phyloP scores from a whole-genome alignment of 2,329 filamentous ascomycete genomes.

The Nigrograna mackinnonii region DNA sequence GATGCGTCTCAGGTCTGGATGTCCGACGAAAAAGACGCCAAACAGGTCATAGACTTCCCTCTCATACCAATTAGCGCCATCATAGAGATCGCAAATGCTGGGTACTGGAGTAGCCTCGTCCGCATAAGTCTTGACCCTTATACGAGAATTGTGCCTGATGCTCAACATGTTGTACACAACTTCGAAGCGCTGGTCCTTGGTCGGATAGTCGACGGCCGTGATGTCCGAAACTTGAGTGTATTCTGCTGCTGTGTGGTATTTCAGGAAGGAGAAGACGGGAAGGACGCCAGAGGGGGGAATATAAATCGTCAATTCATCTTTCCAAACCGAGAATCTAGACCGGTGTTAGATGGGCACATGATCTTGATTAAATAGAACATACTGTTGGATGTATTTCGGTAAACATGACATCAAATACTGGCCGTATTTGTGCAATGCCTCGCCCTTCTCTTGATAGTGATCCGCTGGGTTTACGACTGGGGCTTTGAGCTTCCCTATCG shows the following conservation, averaged over 20 bases:
- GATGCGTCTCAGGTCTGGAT: constrained; percentile 94
- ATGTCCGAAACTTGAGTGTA: constrained; percentile 93
- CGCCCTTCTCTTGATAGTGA: constrained; percentile 86
- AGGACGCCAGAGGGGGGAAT: constrained; percentile 86
- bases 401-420: constrained; percentile 95
- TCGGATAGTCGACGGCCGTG: constrained; percentile 94
- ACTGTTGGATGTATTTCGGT: constrained; percentile 96
- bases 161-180: constrained; percentile 97
- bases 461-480: constrained; percentile 90
- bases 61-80: constrained; percentile 99
- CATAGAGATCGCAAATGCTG: constrained; percentile 81
- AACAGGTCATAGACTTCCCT: constrained; percentile 97
- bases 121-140: constrained; percentile 98
- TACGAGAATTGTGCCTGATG: constrained; percentile 93
- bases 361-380: constrained; percentile 14
- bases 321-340: constrained; percentile 90
- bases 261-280: constrained; percentile 91
- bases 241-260: constrained; percentile 96
- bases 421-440: constrained; percentile 90
- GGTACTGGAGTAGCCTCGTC: constrained; percentile 95
- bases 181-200: constrained; percentile 93
- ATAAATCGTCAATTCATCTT: constrained; percentile 95
- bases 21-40: constrained; percentile 93
- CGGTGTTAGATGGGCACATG: constrained; percentile 2
- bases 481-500: constrained; percentile 64